A percentile compares a stretch with the other conserved stretches of the same genome.
These are phyloP conservation scores for Parafenestella ontariensis DNA, from an alignment of 2,329 filamentous ascomycete genomes.

Conservation along the genomic window DNA sequence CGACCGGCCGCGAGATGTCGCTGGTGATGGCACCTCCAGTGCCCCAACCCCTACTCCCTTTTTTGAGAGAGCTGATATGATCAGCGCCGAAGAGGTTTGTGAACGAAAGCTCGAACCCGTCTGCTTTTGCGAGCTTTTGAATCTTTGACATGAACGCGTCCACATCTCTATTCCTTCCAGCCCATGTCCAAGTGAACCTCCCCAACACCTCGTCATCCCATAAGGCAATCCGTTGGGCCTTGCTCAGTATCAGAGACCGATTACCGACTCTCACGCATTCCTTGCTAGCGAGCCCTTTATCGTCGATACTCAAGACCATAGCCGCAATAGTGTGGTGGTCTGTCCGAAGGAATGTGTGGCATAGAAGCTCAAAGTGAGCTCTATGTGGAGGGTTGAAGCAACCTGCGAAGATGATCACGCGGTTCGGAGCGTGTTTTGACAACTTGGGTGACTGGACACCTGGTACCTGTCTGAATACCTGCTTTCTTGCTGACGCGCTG, in stretches of 20 bases:
- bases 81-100: neutral
- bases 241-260: neutral
- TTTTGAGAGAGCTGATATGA: neutral
- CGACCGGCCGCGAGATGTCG: neutral
- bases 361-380: neutral
- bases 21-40: neutral
- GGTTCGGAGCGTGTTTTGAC: neutral
- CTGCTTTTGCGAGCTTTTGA: neutral
- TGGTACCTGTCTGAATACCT: neutral
- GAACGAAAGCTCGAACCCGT: neutral
- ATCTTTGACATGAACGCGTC: neutral
- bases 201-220: neutral
- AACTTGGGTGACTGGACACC: neutral
- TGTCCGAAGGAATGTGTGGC: neutral
- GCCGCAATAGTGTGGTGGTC: neutral
- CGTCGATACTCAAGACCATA: neutral
- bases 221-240: neutral
- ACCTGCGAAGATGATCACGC: neutral
- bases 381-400: neutral
- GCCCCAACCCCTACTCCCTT: neutral
- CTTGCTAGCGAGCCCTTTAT: neutral
- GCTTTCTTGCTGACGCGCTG: too few relatives aligned
- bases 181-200: neutral
- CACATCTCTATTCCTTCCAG: neutral
- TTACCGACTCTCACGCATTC: neutral